Percentiles rank a stretch among this genome's conserved stretches.
phyloP scores from a whole-genome alignment of 495 filamentous ascomycete genomes.

The Daldinia vernicosa region DNA sequence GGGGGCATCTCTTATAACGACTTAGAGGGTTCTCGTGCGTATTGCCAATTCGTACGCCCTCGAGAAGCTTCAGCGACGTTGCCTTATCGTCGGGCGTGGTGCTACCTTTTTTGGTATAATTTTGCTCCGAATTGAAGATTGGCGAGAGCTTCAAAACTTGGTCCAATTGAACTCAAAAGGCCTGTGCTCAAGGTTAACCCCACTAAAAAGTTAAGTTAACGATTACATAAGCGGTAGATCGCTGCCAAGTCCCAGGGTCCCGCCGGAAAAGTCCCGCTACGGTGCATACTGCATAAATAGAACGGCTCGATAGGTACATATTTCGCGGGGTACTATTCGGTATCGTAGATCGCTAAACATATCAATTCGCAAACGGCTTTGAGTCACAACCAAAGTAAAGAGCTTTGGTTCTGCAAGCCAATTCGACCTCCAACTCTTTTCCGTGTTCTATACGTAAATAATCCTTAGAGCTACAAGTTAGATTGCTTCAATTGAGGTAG shows the following conservation, averaged over 20 bases:
- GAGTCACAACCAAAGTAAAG: slow-evolving; percentile 1
- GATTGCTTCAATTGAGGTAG: neutral
- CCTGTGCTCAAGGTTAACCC: slow-evolving; percentile 6
- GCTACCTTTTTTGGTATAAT: neutral
- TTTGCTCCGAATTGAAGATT: slow-evolving; percentile 21
- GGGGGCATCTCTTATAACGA: slow-evolving; percentile 32
- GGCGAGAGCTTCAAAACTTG: slow-evolving; percentile 32
- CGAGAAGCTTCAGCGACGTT: neutral
- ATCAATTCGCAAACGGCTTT: neutral
- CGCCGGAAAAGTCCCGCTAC: slow-evolving; percentile 6
- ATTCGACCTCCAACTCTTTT: neutral
- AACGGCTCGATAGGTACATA: slow-evolving; percentile 2
- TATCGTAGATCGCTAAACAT: neutral
- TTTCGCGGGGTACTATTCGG: slow-evolving; percentile 4
- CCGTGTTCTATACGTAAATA: neutral
- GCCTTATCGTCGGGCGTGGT: neutral
- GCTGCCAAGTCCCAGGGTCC: neutral
- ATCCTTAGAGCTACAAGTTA: neutral
- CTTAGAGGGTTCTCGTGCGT: neutral
- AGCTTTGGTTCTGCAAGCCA: neutral
- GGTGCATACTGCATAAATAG: slow-evolving; percentile 8
- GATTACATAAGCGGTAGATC: neutral
- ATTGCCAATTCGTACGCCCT: neutral
- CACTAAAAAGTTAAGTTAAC: neutral
- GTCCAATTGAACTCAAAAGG: slow-evolving; percentile 31